Evolutionary conservation across 2,329 filamentous ascomycete species (phyloP).

Genomic region (Talaromyces sp.): DNA sequence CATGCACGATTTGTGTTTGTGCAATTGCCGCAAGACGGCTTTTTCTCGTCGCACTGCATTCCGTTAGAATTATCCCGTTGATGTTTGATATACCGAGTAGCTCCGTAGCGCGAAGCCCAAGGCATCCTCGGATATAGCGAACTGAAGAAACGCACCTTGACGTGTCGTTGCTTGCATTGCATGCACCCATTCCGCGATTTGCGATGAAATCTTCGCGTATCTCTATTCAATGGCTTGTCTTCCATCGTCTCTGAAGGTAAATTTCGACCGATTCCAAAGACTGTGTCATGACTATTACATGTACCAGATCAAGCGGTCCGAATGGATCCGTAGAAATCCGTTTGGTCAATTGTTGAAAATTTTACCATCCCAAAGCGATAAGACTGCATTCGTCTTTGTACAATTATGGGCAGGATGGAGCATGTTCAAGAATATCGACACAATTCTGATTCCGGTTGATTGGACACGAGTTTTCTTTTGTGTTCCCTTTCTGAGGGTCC

Average conservation of each 20-base stretch:
- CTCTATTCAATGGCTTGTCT: neutral
- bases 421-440: too few species aligned
- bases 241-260: neutral
- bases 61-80: neutral
- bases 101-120: neutral
- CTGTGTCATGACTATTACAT: neutral
- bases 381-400: too few species aligned
- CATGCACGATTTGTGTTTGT: conserved; percentile 10
- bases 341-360: neutral
- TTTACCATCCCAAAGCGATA: neutral
- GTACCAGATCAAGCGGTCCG: neutral
- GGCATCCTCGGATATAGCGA: neutral
- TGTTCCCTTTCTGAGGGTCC: too few species aligned
- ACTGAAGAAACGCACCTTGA: conserved; percentile 14
- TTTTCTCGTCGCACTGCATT: conserved; percentile 14
- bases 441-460: too few species aligned
- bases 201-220: conserved; percentile 15
- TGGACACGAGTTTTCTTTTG: too few species aligned
- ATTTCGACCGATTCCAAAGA: neutral
- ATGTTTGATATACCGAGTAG: neutral
- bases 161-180: conserved; percentile 17
- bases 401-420: too few species aligned
- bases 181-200: conserved; percentile 17
- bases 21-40: conserved; percentile 15
- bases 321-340: neutral